Evolutionary conservation across 345 rosid species (phyloP).

Genomic region (Angophora floribunda): DNA sequence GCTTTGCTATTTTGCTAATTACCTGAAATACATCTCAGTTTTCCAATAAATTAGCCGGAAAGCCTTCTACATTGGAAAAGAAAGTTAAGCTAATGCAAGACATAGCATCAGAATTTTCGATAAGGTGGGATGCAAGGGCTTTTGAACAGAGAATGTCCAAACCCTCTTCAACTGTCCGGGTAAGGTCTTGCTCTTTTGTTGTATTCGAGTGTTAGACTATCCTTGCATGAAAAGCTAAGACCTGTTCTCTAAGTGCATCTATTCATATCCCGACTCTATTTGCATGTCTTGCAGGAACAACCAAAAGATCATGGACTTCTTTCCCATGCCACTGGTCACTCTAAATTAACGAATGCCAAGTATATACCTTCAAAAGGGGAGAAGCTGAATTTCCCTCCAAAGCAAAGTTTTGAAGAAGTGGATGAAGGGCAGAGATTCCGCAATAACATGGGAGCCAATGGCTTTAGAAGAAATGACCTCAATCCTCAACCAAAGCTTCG

Average conservation of each 20-base stretch:
- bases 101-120: constrained; percentile 70
- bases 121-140: constrained; percentile 63
- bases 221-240: background rate
- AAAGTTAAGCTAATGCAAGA: constrained; percentile 66
- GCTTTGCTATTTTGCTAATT: constrained; percentile 1
- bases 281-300: constrained; percentile 30
- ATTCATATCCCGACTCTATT: background rate
- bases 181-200: constrained; percentile 9
- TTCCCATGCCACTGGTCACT: constrained; percentile 12
- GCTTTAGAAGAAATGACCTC: constrained; percentile 9
- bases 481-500: constrained; percentile 16
- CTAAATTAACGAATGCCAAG: constrained; percentile 20
- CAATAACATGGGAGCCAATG: constrained; percentile 15
- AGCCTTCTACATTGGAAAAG: constrained; percentile 45
- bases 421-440: constrained; percentile 13
- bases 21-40: constrained; percentile 34
- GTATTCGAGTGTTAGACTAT: background rate
- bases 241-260: background rate
- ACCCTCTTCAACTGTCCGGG: constrained; percentile 37
- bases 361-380: constrained; percentile 11
- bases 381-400: background rate
- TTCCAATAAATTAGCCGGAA: constrained; percentile 46
- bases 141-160: constrained; percentile 41
- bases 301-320: constrained; percentile 17
- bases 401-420: background rate